Evolutionary conservation across 1,284 basidiomycete species (phyloP).

Genomic region (Gymnopus androsaceus): DNA sequence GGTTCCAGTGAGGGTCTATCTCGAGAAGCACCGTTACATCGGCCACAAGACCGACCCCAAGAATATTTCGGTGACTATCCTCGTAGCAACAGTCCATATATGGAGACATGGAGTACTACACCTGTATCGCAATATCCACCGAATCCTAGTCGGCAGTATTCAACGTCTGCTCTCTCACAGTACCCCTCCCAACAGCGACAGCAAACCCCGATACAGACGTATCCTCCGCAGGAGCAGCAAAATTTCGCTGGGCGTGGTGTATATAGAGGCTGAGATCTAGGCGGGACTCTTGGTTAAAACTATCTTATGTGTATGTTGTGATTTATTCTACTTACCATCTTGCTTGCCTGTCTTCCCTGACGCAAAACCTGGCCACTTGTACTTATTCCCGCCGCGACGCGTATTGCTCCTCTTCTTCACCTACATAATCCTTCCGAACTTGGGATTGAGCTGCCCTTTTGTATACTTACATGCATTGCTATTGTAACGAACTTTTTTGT

Average conservation of each 20-base stretch:
- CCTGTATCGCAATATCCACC: conserved; percentile 20
- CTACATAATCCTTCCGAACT: background rate
- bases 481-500: background rate
- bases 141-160: conserved; percentile 18
- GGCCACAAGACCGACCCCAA: conserved; percentile 50
- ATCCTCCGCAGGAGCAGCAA: conserved; percentile 28
- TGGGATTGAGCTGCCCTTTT: conserved; percentile 1
- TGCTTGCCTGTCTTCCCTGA: too few relatives aligned
- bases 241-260: conserved; percentile 47
- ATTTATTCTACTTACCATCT: background rate
- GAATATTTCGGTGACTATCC: conserved; percentile 13
- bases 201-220: conserved; percentile 24
- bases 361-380: background rate
- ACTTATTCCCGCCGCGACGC: background rate
- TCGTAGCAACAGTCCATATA: background rate
- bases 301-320: conserved; percentile 2
- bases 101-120: conserved; percentile 7
- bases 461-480: conserved; percentile 6
- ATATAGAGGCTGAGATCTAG: conserved; percentile 28
- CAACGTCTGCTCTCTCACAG: conserved; percentile 6
- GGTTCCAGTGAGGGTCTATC: conserved; percentile 24
- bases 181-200: conserved; percentile 8
- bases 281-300: background rate
- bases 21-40: conserved; percentile 52
- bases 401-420: background rate